Evolutionary conservation across 257 asterid species (phyloP), one percentile per base, ranked within the genome.

Genomic region (Verbena officinalis): DNA sequence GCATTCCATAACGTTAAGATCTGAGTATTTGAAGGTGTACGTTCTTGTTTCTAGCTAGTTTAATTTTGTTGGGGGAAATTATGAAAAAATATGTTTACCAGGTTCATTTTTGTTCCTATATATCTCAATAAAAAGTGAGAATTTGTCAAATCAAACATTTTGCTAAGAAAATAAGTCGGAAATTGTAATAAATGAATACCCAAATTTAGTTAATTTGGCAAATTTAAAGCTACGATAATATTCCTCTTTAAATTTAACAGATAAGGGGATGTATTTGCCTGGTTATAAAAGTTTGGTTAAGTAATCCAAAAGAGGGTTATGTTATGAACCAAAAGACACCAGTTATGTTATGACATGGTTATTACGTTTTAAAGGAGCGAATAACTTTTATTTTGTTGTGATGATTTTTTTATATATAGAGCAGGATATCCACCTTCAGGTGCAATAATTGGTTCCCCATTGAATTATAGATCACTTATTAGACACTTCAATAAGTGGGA

Each of bases 1-100:
- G 31, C 12, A 0, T 48, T 9, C 54, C 17, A 48, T 17, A 21
- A 22, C 22, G 11, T 8, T 21, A 19, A 4, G 56, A 22, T 30
- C 11, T 51, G 5, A 9, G 10, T 6, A 21, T 52, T 15, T 52
- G n/a, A n/a, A n/a, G n/a, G n/a, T n/a, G n/a, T n/a, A n/a, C 23
- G 19, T 22, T 52, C 33, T 27, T 27, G 33, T 27, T 52, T 52
- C 38, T 12, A 24, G 9, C 38, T 12, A 24, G 9, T 44, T 15
- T 3, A 27, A 19, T 16, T 64, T 12, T 64, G 20, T 50, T 64
- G 60, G 21, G 69, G 69, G 38, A 51, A 27, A 3, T n/a, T n/a
- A n/a, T 27, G 14, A 14, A 8, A 10, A 15, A 0, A 10, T 34
- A 46, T 23, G 16, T 11, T 42, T 42, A 13, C 10, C 4, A 36